phyloP scores from a whole-genome alignment of 176 grass and related monocot species.

The Triticum turgidum region DNA sequence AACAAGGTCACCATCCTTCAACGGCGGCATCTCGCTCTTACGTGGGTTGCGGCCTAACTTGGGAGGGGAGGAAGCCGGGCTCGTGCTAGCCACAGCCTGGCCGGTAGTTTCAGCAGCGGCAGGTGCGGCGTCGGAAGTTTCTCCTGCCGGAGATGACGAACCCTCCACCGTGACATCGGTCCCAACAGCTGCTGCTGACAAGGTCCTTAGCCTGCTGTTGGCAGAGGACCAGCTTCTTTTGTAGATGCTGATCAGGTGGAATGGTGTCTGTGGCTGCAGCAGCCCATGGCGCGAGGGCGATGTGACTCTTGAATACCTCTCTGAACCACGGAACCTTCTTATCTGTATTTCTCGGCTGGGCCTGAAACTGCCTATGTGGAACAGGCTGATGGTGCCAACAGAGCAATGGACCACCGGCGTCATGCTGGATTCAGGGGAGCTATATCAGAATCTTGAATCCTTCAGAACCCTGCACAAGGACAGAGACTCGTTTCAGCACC shows the following conservation, averaged over 20 bases:
- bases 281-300: constrained; percentile 24
- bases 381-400: constrained; percentile 63
- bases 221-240: constrained; percentile 45
- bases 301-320: constrained; percentile 39
- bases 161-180: constrained; percentile 63
- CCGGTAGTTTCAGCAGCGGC: constrained; percentile 35
- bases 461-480: constrained; percentile 24
- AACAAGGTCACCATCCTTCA: constrained; percentile 79
- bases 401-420: constrained; percentile 72
- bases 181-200: constrained; percentile 51
- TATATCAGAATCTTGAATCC: constrained; percentile 22
- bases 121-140: constrained; percentile 53
- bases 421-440: constrained; percentile 54
- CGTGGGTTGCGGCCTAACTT: constrained; percentile 47
- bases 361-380: constrained; percentile 58
- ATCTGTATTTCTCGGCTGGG: constrained; percentile 46
- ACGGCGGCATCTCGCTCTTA: constrained; percentile 70
- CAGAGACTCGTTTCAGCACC: background rate
- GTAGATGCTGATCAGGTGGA: constrained; percentile 53
- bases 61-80: constrained; percentile 33
- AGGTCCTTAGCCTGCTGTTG: constrained; percentile 38
- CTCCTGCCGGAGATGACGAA: constrained; percentile 41
- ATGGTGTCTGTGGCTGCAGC: constrained; percentile 51
- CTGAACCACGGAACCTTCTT: constrained; percentile 49
- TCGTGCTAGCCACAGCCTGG: constrained; percentile 30